Evolutionary conservation across 129 eudicot species (phyloP).

Genomic region (Centrapalus pauciflorus): DNA sequence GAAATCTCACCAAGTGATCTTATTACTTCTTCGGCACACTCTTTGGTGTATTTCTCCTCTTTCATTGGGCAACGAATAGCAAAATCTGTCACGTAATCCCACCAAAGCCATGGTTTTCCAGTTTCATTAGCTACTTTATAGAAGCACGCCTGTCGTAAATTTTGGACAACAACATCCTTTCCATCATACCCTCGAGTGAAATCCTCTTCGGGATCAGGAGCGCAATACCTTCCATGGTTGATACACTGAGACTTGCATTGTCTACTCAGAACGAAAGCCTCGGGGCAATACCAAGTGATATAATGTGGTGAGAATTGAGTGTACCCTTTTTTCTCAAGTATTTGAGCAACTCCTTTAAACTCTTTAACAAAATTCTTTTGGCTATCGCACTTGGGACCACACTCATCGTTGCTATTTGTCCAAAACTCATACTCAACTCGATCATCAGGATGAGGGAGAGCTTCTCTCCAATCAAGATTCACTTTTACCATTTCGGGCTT

Average conservation of each 20-base stretch:
- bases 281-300: conserved; percentile 96
- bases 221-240: conserved; percentile 89
- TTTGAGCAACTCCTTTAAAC: conserved; percentile 92
- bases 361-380: conserved; percentile 66
- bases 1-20: conserved; percentile 65
- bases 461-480: conserved; percentile 91
- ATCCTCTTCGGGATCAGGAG: conserved; percentile 92
- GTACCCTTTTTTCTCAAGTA: conserved; percentile 84
- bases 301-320: conserved; percentile 89
- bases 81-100: conserved; percentile 96
- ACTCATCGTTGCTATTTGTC: conserved; percentile 94
- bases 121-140: conserved; percentile 73
- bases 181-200: conserved; percentile 76
- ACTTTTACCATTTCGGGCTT: conserved; percentile 70
- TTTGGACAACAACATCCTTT: conserved; percentile 86
- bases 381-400: conserved; percentile 84
- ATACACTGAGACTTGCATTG: conserved; percentile 94
- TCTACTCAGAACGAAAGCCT: conserved; percentile 78
- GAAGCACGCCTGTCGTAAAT: conserved; percentile 72
- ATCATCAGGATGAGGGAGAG: conserved; percentile 97
- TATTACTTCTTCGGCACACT: conserved; percentile 85
- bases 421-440: conserved; percentile 95
- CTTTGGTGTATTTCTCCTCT: conserved; percentile 58
- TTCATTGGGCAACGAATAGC: conserved; percentile 91
- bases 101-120: conserved; percentile 95